phyloP scores from a whole-genome alignment of 1,139 yeast genomes.

The Geotrichum aggregatum region DNA sequence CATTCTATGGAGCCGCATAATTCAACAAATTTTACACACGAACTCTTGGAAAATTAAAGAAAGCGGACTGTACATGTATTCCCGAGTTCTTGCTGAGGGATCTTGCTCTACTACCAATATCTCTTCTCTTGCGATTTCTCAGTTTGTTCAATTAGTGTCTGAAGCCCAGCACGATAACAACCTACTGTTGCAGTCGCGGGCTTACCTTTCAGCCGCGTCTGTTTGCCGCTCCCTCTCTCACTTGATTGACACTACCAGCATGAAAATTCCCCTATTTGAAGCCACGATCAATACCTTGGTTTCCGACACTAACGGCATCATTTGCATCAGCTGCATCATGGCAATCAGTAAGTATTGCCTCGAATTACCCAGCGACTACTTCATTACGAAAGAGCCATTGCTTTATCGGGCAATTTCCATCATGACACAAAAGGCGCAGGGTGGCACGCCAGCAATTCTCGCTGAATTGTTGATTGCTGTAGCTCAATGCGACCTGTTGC shows the following conservation, averaged over 20 bases:
- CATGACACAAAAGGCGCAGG: conserved; percentile 63
- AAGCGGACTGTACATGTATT: conserved; percentile 21
- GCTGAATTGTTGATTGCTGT: conserved; percentile 63
- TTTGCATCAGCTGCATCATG: conserved; percentile 26
- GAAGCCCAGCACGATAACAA: conserved; percentile 8
- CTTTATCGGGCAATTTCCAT: conserved; percentile 38
- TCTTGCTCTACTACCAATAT: conserved; percentile 12
- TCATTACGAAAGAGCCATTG: conserved; percentile 8
- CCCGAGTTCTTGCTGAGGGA: conserved; percentile 19
- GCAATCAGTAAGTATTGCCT: conserved; percentile 23
- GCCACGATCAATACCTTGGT: conserved; percentile 22
- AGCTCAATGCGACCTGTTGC: conserved; percentile 44
- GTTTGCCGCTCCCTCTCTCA: conserved; percentile 23
- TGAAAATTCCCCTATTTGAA: conserved; percentile 22
- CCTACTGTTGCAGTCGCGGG: conserved; percentile 27
- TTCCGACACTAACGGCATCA: conserved; percentile 21
- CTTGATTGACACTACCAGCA: conserved; percentile 10
- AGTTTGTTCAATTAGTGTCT: conserved; percentile 14
- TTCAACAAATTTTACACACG: background rate
- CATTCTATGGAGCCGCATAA: conserved; percentile 10
- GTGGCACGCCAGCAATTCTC: conserved; percentile 72
- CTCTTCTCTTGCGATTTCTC: conserved; percentile 11
- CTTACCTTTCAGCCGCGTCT: conserved; percentile 25
- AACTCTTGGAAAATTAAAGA: conserved; percentile 20
- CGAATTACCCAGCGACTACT: conserved; percentile 20